A percentile compares a stretch with the other conserved stretches of the same genome.
Evolutionary conservation across 805 yeast genomes (phyloP).

Genomic region (Peterozyma xylosa): DNA sequence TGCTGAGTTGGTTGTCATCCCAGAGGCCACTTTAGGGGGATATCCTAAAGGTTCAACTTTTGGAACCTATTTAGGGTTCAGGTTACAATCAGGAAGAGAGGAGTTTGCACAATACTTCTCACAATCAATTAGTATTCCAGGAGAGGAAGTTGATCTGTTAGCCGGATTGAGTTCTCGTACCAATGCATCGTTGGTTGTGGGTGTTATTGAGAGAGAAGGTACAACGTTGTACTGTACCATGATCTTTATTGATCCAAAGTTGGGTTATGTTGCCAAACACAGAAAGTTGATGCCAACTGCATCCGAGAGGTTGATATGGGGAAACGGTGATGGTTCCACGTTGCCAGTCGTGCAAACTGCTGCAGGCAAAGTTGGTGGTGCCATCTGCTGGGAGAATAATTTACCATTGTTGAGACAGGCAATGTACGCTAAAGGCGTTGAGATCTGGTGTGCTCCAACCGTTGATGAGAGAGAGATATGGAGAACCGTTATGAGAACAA

Average conservation of each 20-base stretch:
- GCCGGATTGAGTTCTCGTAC: conserved; percentile 25
- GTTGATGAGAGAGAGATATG: conserved; percentile 38
- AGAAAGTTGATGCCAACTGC: conserved; percentile 38
- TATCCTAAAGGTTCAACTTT: conserved; percentile 37
- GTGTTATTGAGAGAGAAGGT: conserved; percentile 32
- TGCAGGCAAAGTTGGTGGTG: conserved; percentile 34
- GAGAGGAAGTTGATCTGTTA: conserved; percentile 25
- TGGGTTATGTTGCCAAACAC: conserved; percentile 32
- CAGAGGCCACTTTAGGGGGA: conserved; percentile 39
- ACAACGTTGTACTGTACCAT: conserved; percentile 32
- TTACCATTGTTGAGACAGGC: conserved; percentile 32
- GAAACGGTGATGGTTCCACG: conserved; percentile 39
- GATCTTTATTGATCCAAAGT: conserved; percentile 29
- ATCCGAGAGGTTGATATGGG: conserved; percentile 36
- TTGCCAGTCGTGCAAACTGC: conserved; percentile 27
- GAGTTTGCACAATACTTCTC: conserved; percentile 28
- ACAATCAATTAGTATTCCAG: conserved; percentile 27
- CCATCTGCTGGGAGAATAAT: conserved; percentile 40
- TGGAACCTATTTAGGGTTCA: conserved; percentile 34
- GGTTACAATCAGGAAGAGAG: conserved; percentile 32
- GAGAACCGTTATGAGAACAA: conserved; percentile 32
- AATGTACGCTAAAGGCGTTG: conserved; percentile 33
- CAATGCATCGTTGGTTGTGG: conserved; percentile 28
- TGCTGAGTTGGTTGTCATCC: conserved; percentile 32
- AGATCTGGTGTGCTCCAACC: conserved; percentile 36